Percentiles rank a stretch among this genome's conserved stretches.
Evolutionary conservation across 192 early-diverging fungal genomes (phyloP).

Genomic region (Backusella luteola): DNA sequence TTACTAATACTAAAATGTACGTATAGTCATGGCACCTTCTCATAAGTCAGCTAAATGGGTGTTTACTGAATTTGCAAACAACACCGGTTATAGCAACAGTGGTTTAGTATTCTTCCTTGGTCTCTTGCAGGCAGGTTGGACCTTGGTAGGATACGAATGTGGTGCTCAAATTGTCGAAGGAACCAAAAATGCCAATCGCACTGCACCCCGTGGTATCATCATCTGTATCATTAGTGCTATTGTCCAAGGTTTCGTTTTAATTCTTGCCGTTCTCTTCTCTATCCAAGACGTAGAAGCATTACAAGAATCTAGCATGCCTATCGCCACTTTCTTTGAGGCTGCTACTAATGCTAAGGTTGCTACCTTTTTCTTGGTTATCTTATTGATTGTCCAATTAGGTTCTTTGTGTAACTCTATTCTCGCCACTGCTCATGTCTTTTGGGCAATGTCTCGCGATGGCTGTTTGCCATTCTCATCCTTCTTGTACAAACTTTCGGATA

Average conservation of each 20-base stretch:
- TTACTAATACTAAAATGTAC: not conserved
- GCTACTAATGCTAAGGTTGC: conserved; percentile 33
- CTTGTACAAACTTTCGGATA: conserved; percentile 36
- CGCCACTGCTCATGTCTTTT: conserved; percentile 46
- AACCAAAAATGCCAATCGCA: conserved; percentile 45
- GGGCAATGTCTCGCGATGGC: conserved; percentile 49
- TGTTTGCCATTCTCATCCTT: conserved; percentile 44
- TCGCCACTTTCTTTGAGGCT: conserved; percentile 39
- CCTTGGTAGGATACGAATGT: conserved; percentile 41
- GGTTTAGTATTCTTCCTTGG: conserved; percentile 47
- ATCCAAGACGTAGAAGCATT: conserved; percentile 46
- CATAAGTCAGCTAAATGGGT: conserved; percentile 42
- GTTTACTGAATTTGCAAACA: conserved; percentile 45
- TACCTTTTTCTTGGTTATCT: conserved; percentile 37
- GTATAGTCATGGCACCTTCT: conserved; percentile 37
- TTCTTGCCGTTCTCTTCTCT: conserved; percentile 41
- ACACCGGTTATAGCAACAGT: conserved; percentile 43
- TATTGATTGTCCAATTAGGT: conserved; percentile 43
- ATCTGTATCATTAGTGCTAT: conserved; percentile 41
- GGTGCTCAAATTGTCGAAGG: conserved; percentile 49
- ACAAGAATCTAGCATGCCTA: conserved; percentile 26
- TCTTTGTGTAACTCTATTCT: conserved; percentile 40
- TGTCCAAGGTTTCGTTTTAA: conserved; percentile 40
- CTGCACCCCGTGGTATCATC: conserved; percentile 45
- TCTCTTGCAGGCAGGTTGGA: conserved; percentile 48